phyloP scores from a whole-genome alignment of 139 green algal genomes.

The Volvox reticuliferus region DNA sequence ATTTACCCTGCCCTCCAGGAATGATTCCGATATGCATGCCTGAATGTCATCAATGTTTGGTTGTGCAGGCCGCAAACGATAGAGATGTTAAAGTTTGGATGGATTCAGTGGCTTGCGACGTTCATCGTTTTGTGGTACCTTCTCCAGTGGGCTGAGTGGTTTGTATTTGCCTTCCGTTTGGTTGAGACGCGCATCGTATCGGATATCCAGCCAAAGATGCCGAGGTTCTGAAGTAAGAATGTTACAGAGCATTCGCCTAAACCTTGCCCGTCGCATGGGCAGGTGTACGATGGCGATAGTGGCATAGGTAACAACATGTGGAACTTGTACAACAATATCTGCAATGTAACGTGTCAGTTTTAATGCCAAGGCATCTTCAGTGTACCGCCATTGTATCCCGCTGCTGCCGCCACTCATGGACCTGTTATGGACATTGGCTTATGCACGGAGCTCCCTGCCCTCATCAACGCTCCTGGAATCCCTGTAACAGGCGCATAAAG shows the following conservation, averaged over 20 bases:
- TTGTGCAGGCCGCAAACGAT: constrained; percentile 27
- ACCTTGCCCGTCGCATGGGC: background rate
- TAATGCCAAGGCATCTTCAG: background rate
- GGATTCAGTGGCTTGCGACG: constrained; percentile 71
- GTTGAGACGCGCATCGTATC: constrained; percentile 55
- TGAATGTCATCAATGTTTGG: too few relatives aligned
- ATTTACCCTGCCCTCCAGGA: background rate
- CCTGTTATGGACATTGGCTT: too few relatives aligned
- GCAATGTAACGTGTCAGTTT: background rate
- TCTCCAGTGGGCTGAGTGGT: constrained; percentile 48
- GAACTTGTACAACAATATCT: background rate
- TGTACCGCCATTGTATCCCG: background rate
- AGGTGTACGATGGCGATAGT: background rate
- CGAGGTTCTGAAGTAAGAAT: constrained; percentile 49
- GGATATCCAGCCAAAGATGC: constrained; percentile 53
- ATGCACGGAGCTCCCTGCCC: too few relatives aligned
- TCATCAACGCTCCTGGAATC: too few relatives aligned
- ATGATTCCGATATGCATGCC: background rate
- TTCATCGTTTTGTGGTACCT: constrained; percentile 65
- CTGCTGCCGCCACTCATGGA: background rate
- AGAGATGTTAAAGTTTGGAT: constrained; percentile 74
- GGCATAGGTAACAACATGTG: background rate
- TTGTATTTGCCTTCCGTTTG: constrained; percentile 59
- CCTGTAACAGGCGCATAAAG: too few relatives aligned
- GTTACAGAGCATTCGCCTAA: background rate